phyloP scores from a whole-genome alignment of 75 land plant genomes.

The Picea glauca region DNA sequence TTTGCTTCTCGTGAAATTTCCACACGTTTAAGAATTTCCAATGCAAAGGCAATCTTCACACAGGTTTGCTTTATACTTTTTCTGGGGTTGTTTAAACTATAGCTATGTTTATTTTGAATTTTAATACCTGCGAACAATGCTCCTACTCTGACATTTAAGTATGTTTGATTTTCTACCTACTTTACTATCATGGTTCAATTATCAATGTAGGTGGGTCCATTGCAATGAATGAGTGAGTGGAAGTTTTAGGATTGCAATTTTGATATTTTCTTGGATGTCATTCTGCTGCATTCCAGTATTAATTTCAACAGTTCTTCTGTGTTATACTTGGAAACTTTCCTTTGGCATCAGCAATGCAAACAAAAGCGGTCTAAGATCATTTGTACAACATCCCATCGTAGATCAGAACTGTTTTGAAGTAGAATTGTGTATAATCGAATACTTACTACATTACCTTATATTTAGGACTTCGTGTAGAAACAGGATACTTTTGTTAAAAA shows the following conservation, averaged over 20 bases:
- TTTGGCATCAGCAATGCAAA: background rate
- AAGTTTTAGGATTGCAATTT: too few relatives aligned
- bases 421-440: background rate
- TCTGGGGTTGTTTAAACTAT: background rate
- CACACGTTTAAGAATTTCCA: slow-evolving; percentile 77
- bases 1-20: slow-evolving; percentile 83
- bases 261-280: too few relatives aligned
- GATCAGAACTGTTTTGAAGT: background rate
- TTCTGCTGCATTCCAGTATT: background rate
- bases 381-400: background rate
- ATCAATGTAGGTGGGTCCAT: too few relatives aligned
- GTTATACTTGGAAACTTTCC: background rate
- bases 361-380: background rate
- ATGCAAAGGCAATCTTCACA: slow-evolving; percentile 89
- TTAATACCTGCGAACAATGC: background rate
- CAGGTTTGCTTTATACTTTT: slow-evolving; percentile 54
- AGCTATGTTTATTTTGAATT: background rate
- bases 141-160: background rate
- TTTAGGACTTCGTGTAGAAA: too few relatives aligned
- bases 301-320: background rate
- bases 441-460: too few relatives aligned
- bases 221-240: too few relatives aligned
- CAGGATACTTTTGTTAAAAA: too few relatives aligned
- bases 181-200: too few relatives aligned
- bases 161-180: background rate